Percentiles rank a stretch among this genome's conserved stretches.
Conservation (phyloP, 1,284 basidiomycete species). For the Hypsizygus ulmarius region DNA sequence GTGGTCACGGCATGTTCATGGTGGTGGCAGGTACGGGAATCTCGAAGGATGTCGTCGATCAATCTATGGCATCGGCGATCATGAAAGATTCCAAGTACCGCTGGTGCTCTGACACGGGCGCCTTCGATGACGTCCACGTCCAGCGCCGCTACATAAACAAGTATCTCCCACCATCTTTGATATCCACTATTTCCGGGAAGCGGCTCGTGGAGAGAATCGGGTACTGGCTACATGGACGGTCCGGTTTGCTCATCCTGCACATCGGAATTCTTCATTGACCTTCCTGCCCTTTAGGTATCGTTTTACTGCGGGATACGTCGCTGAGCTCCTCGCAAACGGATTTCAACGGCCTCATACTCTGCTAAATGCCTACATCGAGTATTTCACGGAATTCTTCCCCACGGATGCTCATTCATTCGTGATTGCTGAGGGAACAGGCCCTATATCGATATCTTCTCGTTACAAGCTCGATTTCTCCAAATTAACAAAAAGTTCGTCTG, state of each 20-base stretch:
- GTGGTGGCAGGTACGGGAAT: slow-evolving; percentile 41
- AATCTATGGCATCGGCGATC: slow-evolving; percentile 39
- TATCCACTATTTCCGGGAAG: slow-evolving; percentile 26
- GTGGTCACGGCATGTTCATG: slow-evolving; percentile 38
- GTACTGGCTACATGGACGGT: slow-evolving; percentile 43
- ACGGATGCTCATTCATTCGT: slow-evolving; percentile 33
- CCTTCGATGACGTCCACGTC: slow-evolving; percentile 30
- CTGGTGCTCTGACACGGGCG: slow-evolving; percentile 40
- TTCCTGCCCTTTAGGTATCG: slow-evolving; percentile 29
- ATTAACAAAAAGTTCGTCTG: slow-evolving; percentile 33
- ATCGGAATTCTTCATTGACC: not conserved
- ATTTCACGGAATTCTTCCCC: slow-evolving; percentile 35
- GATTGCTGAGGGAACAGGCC: slow-evolving; percentile 24
- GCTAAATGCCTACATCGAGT: slow-evolving; percentile 35
- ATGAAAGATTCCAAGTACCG: slow-evolving; percentile 42
- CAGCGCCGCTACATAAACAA: slow-evolving; percentile 33
- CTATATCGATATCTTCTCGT: slow-evolving; percentile 31
- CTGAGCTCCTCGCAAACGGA: slow-evolving; percentile 34
- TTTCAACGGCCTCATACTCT: slow-evolving; percentile 35
- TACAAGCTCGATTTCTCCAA: slow-evolving; percentile 38
- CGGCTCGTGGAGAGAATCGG: slow-evolving; percentile 33
- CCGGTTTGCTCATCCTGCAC: not conserved
- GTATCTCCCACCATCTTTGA: slow-evolving; percentile 31
- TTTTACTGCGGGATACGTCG: slow-evolving; percentile 38
- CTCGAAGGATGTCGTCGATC: slow-evolving; percentile 42